phyloP scores from a whole-genome alignment of 345 rosid genomes.

The Sisymbrium irio region DNA sequence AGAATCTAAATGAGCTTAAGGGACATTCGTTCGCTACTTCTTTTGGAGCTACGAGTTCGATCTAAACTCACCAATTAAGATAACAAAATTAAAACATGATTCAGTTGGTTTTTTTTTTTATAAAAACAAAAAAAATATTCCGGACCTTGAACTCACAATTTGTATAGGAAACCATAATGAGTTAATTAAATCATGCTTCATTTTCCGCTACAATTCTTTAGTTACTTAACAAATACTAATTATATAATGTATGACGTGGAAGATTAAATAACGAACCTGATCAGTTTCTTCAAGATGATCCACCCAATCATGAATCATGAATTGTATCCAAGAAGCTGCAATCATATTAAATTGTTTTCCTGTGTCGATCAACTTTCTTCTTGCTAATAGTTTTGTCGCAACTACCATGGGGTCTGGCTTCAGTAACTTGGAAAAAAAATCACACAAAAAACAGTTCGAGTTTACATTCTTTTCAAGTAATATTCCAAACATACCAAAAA shows the following conservation, averaged over 20 bases:
- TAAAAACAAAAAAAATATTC: neutral
- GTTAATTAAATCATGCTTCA: neutral
- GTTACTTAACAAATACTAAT: neutral
- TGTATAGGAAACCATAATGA: neutral
- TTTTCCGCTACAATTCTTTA: neutral
- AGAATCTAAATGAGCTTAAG: slow-evolving; percentile 48
- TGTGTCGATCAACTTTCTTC: slow-evolving; percentile 43
- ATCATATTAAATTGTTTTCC: slow-evolving; percentile 66
- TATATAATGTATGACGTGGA: neutral
- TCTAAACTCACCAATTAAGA: slow-evolving; percentile 23
- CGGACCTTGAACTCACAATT: neutral
- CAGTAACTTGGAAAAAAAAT: slow-evolving; percentile 17
- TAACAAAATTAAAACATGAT: neutral
- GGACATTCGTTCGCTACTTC: slow-evolving; percentile 51
- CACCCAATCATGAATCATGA: slow-evolving; percentile 73
- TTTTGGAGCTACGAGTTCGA: slow-evolving; percentile 51
- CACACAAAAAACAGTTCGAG: neutral
- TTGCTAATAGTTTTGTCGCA: slow-evolving; percentile 47
- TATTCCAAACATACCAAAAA: neutral
- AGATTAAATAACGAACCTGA: slow-evolving; percentile 34
- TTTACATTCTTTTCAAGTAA: neutral
- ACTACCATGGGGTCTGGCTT: slow-evolving; percentile 53
- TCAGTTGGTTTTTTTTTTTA: neutral
- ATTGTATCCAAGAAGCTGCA: slow-evolving; percentile 64
- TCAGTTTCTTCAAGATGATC: slow-evolving; percentile 61